phyloP scores from a whole-genome alignment of 2,329 filamentous ascomycete species.

The Eutypa lata region DNA sequence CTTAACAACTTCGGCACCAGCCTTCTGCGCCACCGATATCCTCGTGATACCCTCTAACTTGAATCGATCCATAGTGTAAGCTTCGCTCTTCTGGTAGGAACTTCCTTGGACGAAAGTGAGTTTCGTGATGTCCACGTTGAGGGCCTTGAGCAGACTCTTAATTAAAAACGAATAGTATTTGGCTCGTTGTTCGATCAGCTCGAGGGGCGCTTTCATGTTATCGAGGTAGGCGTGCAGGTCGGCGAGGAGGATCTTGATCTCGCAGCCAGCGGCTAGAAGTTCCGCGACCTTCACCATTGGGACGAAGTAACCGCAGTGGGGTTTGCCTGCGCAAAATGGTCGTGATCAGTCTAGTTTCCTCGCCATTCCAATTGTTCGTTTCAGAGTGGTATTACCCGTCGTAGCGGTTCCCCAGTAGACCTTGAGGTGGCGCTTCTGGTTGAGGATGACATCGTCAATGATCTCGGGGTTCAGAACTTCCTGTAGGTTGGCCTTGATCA shows the following conservation, averaged over 20 bases:
- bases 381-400: conserved; percentile 3
- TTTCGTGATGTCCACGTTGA: conserved; percentile 74
- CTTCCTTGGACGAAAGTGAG: conserved; percentile 83
- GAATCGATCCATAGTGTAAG: conserved; percentile 89
- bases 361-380: background rate
- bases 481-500: conserved; percentile 78
- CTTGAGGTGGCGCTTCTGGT: conserved; percentile 67
- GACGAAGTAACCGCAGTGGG: conserved; percentile 87
- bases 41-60: conserved; percentile 72
- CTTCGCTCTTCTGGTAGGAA: conserved; percentile 69
- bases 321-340: conserved; percentile 67
- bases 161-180: conserved; percentile 82
- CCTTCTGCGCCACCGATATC: conserved; percentile 66
- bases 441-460: conserved; percentile 67
- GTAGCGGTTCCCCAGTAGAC: conserved; percentile 72
- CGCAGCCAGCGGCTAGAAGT: conserved; percentile 78
- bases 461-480: conserved; percentile 84
- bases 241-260: conserved; percentile 74
- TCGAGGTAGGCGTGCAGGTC: conserved; percentile 77
- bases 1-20: conserved; percentile 92
- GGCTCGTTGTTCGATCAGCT: conserved; percentile 77
- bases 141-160: conserved; percentile 69
- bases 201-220: conserved; percentile 82
- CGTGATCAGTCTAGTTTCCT: background rate
- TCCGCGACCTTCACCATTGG: conserved; percentile 88